Conservation (phyloP, 495 filamentous ascomycete genomes). For the Pyrenopolyporus hunteri region DNA sequence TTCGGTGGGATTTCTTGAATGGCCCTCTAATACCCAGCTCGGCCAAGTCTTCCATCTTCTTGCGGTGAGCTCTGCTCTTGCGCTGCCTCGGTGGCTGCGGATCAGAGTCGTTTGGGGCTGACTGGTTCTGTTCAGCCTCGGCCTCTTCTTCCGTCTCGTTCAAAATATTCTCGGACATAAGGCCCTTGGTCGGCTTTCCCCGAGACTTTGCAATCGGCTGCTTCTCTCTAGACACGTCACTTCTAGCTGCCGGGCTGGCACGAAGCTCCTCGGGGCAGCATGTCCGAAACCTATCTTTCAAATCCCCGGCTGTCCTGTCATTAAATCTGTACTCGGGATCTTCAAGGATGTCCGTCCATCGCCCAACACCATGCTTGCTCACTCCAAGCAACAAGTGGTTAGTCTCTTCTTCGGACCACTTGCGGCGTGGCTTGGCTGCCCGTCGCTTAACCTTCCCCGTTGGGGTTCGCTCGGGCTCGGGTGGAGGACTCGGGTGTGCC, state of each 20-base stretch:
- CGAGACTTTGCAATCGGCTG: slow-evolving; percentile 28
- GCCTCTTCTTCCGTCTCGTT: slow-evolving; percentile 47
- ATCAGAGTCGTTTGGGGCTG: slow-evolving; percentile 37
- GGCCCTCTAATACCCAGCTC: slow-evolving; percentile 61
- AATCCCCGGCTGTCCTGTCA: slow-evolving; percentile 73
- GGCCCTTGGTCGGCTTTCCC: slow-evolving; percentile 41
- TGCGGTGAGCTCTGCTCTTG: slow-evolving; percentile 60
- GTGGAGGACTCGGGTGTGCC: slow-evolving; percentile 33
- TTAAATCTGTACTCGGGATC: slow-evolving; percentile 78
- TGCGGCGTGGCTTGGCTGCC: slow-evolving; percentile 58
- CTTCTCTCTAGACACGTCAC: slow-evolving; percentile 22
- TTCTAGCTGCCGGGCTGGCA: slow-evolving; percentile 32
- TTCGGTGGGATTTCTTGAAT: slow-evolving; percentile 61
- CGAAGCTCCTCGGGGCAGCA: slow-evolving; percentile 69
- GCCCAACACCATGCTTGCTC: slow-evolving; percentile 80
- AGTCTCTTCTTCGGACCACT: slow-evolving; percentile 87
- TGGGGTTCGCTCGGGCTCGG: slow-evolving; percentile 39
- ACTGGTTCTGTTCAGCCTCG: slow-evolving; percentile 30
- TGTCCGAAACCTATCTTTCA: slow-evolving; percentile 86
- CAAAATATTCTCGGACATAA: slow-evolving; percentile 56
- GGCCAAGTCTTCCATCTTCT: slow-evolving; percentile 60
- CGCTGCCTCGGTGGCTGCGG: slow-evolving; percentile 41
- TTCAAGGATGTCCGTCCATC: slow-evolving; percentile 85
- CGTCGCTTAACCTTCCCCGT: slow-evolving; percentile 49
- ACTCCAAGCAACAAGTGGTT: slow-evolving; percentile 77